These are phyloP conservation scores for Phytophthora cactorum DNA, from an alignment of 352 stramenopile genomes.

Conservation along the genomic window DNA sequence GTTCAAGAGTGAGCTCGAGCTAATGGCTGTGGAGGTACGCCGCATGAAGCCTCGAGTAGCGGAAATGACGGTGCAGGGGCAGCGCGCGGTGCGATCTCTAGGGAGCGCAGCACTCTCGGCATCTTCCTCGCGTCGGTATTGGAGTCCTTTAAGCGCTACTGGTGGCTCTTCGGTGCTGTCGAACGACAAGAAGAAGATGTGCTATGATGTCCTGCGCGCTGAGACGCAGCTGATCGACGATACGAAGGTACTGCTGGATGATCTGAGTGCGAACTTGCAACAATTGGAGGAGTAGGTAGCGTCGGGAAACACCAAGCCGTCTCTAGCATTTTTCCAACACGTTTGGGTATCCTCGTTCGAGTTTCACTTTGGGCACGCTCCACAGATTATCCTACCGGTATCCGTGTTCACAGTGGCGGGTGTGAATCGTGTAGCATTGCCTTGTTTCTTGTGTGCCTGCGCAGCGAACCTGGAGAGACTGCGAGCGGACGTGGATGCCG, in stretches of 20 bases:
- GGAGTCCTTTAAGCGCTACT: conserved; percentile 17
- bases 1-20: conserved; percentile 74
- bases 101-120: conserved; percentile 42
- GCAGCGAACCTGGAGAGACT: conserved; percentile 48
- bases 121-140: conserved; percentile 30
- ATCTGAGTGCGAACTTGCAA: conserved; percentile 64
- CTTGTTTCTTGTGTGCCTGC: conserved; percentile 24
- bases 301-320: background rate
- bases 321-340: background rate
- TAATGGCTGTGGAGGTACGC: conserved; percentile 64
- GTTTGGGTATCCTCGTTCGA: background rate
- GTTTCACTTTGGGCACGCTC: background rate
- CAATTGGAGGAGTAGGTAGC: conserved; percentile 36
- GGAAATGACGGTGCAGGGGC: conserved; percentile 70
- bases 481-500: conserved; percentile 46
- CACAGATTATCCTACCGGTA: too few species aligned
- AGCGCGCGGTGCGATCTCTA: conserved; percentile 62
- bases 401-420: conserved; percentile 69
- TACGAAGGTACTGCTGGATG: conserved; percentile 70
- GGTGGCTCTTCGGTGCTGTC: conserved; percentile 37
- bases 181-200: conserved; percentile 85
- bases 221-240: conserved; percentile 87
- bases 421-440: conserved; percentile 77
- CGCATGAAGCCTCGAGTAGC: conserved; percentile 76
- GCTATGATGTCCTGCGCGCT: conserved; percentile 77